These are phyloP conservation scores for Trypanosoma melophagium DNA, from an alignment of 208 protist species.

Conservation along the genomic window DNA sequence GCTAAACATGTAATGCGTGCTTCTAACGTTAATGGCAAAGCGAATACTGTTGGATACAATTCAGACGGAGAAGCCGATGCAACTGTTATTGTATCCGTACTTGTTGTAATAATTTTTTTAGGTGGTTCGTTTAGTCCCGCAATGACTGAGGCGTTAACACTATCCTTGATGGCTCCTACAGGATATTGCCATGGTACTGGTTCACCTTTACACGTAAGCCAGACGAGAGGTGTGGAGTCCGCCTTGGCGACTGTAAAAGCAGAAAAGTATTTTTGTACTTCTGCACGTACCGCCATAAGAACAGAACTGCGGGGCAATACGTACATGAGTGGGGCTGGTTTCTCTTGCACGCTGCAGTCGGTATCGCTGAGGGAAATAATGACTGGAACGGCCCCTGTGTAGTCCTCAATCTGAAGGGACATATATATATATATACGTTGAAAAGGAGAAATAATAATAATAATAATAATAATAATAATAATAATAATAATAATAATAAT, in stretches of 20 bases:
- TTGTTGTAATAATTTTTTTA: background rate
- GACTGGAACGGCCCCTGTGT: conserved; percentile 53
- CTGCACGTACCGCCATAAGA: conserved; percentile 51
- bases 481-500: no score
- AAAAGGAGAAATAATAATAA: no score
- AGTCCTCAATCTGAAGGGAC: conserved; percentile 32
- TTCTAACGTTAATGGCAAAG: conserved; percentile 24
- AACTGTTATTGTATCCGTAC: background rate
- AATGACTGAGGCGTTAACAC: conserved; percentile 34
- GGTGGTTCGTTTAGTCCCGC: background rate
- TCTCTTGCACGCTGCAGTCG: conserved; percentile 41
- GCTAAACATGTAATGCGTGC: conserved; percentile 29
- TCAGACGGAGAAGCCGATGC: conserved; percentile 13
- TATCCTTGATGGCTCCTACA: conserved; percentile 66
- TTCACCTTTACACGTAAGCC: conserved; percentile 46
- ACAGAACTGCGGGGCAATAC: conserved; percentile 67
- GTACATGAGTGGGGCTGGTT: conserved; percentile 48
- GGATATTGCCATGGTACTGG: conserved; percentile 71
- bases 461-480: no score
- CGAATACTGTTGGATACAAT: conserved; percentile 22
- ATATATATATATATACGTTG: no score
- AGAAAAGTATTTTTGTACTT: conserved; percentile 55
- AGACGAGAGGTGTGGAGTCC: conserved; percentile 48
- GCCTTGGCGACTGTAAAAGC: conserved; percentile 40
- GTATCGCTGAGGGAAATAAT: conserved; percentile 61